These are phyloP conservation scores for Mucor saturninus DNA, from an alignment of 371 early-diverging fungal species.

Conservation along the genomic window DNA sequence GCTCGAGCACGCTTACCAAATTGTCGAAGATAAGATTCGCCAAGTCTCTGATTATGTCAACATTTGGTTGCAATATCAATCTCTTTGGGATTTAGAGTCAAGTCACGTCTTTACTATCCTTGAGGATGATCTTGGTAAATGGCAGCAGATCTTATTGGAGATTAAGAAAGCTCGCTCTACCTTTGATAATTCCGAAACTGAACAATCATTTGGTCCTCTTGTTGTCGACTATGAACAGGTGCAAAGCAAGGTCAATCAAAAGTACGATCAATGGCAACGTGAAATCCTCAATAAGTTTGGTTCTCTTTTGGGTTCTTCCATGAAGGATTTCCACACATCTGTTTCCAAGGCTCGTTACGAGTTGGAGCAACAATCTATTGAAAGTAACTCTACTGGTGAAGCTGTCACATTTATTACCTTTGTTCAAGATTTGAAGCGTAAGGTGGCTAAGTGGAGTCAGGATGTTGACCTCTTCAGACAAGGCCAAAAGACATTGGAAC, in stretches of 20 bases:
- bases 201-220: slow-evolving; percentile 86
- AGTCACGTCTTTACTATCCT: slow-evolving; percentile 81
- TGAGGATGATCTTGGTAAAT: slow-evolving; percentile 90
- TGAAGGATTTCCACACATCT: slow-evolving; percentile 80
- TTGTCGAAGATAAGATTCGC: slow-evolving; percentile 80
- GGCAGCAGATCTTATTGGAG: slow-evolving; percentile 94
- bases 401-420: slow-evolving; percentile 96
- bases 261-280: slow-evolving; percentile 97
- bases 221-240: slow-evolving; percentile 96
- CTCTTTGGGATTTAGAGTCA: slow-evolving; percentile 95
- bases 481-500: slow-evolving; percentile 93
- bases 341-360: slow-evolving; percentile 85
- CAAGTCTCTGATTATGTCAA: slow-evolving; percentile 87
- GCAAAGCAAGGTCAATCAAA: slow-evolving; percentile 96
- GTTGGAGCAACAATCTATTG: slow-evolving; percentile 89
- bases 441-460: slow-evolving; percentile 80
- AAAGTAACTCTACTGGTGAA: slow-evolving; percentile 86
- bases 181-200: slow-evolving; percentile 95
- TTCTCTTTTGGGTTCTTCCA: slow-evolving; percentile 77
- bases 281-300: slow-evolving; percentile 95
- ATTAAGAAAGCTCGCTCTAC: slow-evolving; percentile 94
- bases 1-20: slow-evolving; percentile 79
- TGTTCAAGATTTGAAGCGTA: slow-evolving; percentile 92
- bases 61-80: slow-evolving; percentile 97
- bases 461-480: slow-evolving; percentile 88